Conservation (phyloP, 768 basidiomycete species). For the Lactarius pseudohatsudake region DNA sequence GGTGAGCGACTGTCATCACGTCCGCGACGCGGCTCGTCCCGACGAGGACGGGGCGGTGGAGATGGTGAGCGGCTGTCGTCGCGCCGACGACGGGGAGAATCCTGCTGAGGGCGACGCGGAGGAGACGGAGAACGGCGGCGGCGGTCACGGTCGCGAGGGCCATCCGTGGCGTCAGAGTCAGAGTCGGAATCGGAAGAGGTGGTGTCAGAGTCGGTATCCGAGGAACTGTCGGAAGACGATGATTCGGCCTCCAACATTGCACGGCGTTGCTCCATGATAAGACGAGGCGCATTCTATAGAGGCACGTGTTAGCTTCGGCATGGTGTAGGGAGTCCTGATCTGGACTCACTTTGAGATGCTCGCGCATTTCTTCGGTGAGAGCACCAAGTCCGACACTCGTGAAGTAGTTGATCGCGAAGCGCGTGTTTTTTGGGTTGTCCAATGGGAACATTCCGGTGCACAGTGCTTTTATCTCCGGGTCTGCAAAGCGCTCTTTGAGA, state of each 20-base stretch:
- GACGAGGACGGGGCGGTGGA: slow-evolving; percentile 29
- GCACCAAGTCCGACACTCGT: slow-evolving; percentile 90
- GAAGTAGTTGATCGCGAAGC: slow-evolving; percentile 97
- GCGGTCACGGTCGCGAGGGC: slow-evolving; percentile 33
- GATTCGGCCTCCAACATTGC: slow-evolving; percentile 76
- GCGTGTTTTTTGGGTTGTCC: slow-evolving; percentile 94
- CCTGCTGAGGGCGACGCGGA: slow-evolving; percentile 32
- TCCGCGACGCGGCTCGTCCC: slow-evolving; percentile 23
- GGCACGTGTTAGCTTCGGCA: slow-evolving; percentile 19
- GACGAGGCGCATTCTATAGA: slow-evolving; percentile 80
- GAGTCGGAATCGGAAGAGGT: slow-evolving; percentile 42
- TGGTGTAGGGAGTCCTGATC: neutral
- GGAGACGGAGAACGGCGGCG: slow-evolving; percentile 38
- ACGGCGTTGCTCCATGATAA: slow-evolving; percentile 93
- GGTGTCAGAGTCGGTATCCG: slow-evolving; percentile 42
- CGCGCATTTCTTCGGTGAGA: slow-evolving; percentile 95
- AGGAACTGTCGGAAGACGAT: slow-evolving; percentile 44
- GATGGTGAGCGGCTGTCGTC: slow-evolving; percentile 29
- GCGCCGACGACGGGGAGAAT: slow-evolving; percentile 29
- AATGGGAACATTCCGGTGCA: slow-evolving; percentile 91
- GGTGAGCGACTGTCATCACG: slow-evolving; percentile 24
- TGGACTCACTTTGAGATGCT: slow-evolving; percentile 79
- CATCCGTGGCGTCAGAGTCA: slow-evolving; percentile 40
- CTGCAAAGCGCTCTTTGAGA: slow-evolving; percentile 87
- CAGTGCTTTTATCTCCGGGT: slow-evolving; percentile 71